Conservation (phyloP, 805 yeast species). For the Monosporozyma unispora region DNA sequence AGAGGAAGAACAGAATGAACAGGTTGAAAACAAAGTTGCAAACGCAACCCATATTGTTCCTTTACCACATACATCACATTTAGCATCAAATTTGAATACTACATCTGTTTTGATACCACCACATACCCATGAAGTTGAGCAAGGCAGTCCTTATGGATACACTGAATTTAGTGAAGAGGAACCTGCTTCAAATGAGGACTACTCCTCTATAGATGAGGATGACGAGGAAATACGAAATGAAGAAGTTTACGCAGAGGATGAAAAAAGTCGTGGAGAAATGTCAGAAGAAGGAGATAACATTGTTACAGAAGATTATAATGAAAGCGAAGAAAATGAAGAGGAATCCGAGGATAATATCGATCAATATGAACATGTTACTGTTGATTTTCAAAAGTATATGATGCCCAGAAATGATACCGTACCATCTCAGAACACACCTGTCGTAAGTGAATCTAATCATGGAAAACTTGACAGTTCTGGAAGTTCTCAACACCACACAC, state of each 20-base stretch:
- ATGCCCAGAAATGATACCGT: background rate
- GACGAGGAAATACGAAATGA: background rate
- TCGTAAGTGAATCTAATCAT: background rate
- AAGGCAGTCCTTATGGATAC: too few relatives aligned
- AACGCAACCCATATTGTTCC: background rate
- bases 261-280: background rate
- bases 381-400: slow-evolving; percentile 2
- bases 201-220: slow-evolving; percentile 1
- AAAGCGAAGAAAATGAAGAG: background rate
- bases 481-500: too few relatives aligned
- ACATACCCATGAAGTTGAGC: background rate
- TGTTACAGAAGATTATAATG: background rate
- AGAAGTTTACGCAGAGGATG: background rate
- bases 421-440: background rate
- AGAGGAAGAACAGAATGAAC: slow-evolving; percentile 1
- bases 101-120: background rate
- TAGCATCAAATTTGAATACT: background rate
- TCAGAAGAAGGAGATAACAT: slow-evolving; percentile 1
- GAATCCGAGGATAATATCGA: background rate
- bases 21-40: background rate
- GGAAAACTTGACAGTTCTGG: too few relatives aligned
- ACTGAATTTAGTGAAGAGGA: background rate
- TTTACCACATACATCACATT: background rate
- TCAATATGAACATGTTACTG: background rate
- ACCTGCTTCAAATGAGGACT: background rate